phyloP scores from a whole-genome alignment of 73 alveolate species.

The Durusdinium trenchii region DNA sequence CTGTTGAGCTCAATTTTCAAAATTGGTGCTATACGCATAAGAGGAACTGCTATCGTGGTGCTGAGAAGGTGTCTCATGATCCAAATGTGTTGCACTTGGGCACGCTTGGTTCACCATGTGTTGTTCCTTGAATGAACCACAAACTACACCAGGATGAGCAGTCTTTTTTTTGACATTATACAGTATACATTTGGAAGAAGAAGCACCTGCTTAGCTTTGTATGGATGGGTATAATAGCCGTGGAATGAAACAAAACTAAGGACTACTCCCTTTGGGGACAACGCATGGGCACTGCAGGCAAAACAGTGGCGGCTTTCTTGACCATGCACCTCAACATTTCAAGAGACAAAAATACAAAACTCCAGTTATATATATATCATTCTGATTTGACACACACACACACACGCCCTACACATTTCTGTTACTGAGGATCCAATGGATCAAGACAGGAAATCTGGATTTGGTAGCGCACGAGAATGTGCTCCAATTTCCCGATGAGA shows the following conservation, averaged over 20 bases:
- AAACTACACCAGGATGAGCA: too few relatives aligned
- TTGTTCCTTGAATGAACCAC: not conserved
- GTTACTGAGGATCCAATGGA: conserved; percentile 8
- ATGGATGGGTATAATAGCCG: too few relatives aligned
- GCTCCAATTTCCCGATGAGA: not conserved
- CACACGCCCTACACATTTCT: too few relatives aligned
- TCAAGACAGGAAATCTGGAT: not conserved
- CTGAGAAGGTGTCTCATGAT: not conserved
- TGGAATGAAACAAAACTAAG: not conserved
- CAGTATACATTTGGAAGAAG: too few relatives aligned
- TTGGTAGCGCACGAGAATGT: conserved; percentile 40
- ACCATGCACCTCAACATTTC: not conserved
- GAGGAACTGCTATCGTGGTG: not conserved
- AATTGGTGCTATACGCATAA: conserved; percentile 14
- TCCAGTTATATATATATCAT: too few relatives aligned
- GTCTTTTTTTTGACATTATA: too few relatives aligned
- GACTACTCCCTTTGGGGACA: not conserved
- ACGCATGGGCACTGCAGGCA: conserved; percentile 6
- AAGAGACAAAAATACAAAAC: too few relatives aligned
- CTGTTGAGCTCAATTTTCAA: not conserved
- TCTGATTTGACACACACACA: too few relatives aligned
- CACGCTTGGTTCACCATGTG: conserved; percentile 36
- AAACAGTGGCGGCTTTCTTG: not conserved
- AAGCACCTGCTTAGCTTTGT: too few relatives aligned
- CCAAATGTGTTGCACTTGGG: not conserved